A percentile compares a stretch with the other conserved stretches of the same genome.
phyloP scores from a whole-genome alignment of 2,329 filamentous ascomycete species.

The Scopulariopsis brevicaulis region DNA sequence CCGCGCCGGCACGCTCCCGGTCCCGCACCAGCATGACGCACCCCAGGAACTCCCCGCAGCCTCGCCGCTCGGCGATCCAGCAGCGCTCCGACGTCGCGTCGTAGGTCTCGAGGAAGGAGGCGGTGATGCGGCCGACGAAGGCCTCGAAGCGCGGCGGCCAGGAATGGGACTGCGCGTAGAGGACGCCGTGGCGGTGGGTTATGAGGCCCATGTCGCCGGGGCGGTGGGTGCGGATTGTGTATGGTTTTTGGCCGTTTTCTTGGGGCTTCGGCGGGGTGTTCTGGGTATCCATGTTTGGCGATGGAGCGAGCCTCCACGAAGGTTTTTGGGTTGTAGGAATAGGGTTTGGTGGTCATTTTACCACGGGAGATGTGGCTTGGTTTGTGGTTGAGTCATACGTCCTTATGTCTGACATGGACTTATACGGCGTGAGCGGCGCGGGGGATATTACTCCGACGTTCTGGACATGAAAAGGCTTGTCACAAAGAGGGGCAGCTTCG shows the following conservation, averaged over 20 bases:
- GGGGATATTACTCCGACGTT: too few relatives aligned
- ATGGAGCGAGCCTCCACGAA: too few relatives aligned
- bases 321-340: too few relatives aligned
- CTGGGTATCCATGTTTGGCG: too few relatives aligned
- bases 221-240: constrained; percentile 8
- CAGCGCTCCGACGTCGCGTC: constrained; percentile 12
- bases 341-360: too few relatives aligned
- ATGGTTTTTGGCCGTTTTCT: neutral
- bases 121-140: constrained; percentile 10
- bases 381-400: too few relatives aligned
- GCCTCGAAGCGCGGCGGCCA: constrained; percentile 12
- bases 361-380: too few relatives aligned
- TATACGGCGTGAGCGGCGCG: too few relatives aligned
- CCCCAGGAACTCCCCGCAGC: constrained; percentile 11
- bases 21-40: constrained; percentile 13
- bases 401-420: too few relatives aligned
- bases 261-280: neutral
- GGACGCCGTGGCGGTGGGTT: constrained; percentile 11
- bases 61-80: constrained; percentile 14
- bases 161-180: constrained; percentile 11
- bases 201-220: constrained; percentile 15
- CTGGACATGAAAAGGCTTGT: too few relatives aligned
- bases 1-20: constrained; percentile 5
- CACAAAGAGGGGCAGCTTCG: too few relatives aligned
- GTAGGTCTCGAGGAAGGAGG: constrained; percentile 14